Evolutionary conservation across 1,139 yeast species (phyloP).

Genomic region (Keqinozyma sinolaborantium): DNA sequence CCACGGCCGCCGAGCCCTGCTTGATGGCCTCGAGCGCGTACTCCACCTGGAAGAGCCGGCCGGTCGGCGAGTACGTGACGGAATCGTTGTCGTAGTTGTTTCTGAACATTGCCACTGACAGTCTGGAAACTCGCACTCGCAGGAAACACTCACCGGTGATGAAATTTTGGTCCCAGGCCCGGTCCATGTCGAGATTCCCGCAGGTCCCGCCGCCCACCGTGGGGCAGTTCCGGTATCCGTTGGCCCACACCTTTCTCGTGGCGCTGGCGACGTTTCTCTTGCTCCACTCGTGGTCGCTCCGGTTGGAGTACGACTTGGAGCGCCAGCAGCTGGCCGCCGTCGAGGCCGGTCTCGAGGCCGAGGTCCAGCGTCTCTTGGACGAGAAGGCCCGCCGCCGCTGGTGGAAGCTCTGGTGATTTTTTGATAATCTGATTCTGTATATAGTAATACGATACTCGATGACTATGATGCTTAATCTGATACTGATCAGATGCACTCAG

Average conservation of each 20-base stretch:
- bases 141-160: too few species aligned
- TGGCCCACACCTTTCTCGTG: slow-evolving; percentile 37
- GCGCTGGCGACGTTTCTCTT: slow-evolving; percentile 39
- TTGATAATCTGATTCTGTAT: too few species aligned
- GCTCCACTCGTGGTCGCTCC: slow-evolving; percentile 31
- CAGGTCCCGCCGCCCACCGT: slow-evolving; percentile 25
- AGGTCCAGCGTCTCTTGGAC: slow-evolving; percentile 30
- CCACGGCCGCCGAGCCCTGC: slow-evolving; percentile 97
- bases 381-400: too few species aligned
- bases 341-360: slow-evolving; percentile 25
- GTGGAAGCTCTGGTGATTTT: too few species aligned
- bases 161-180: too few species aligned
- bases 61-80: slow-evolving; percentile 96
- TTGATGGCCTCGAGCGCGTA: slow-evolving; percentile 97
- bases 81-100: slow-evolving; percentile 98
- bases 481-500: too few species aligned
- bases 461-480: too few species aligned
- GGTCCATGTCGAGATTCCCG: too few species aligned
- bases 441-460: too few species aligned
- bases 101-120: slow-evolving; percentile 59
- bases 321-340: slow-evolving; percentile 19
- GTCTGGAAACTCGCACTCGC: slow-evolving; percentile 2
- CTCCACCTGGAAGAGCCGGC: slow-evolving; percentile 91
- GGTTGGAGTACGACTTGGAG: slow-evolving; percentile 28
- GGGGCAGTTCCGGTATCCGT: slow-evolving; percentile 35